Conservation (phyloP, 345 rosid species). For the Acer saccharum region DNA sequence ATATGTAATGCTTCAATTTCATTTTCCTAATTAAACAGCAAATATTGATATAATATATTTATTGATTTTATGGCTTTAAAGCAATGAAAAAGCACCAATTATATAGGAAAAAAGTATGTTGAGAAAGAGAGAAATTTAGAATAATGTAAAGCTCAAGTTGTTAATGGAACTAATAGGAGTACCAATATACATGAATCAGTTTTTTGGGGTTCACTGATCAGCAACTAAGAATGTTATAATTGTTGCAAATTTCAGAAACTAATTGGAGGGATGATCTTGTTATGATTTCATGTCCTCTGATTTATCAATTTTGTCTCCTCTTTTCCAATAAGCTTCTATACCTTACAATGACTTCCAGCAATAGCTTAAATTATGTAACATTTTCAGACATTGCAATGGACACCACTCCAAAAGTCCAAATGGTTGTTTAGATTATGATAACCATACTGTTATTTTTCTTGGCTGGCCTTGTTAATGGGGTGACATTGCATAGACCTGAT, state of each 20-base stretch:
- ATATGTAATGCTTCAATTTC: not conserved
- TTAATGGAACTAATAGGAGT: no score
- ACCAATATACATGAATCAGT: not conserved
- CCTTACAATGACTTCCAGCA: not conserved
- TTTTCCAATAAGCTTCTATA: not conserved
- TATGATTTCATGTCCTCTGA: not conserved
- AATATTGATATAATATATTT: not conserved
- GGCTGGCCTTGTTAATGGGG: no score
- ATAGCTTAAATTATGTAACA: not conserved
- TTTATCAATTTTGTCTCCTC: not conserved
- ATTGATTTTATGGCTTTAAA: not conserved
- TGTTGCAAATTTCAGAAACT: not conserved
- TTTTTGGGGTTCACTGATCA: not conserved
- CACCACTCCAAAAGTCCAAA: not conserved
- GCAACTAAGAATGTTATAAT: not conserved
- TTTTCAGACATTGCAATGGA: not conserved
- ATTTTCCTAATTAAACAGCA: not conserved
- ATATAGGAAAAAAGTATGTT: not conserved
- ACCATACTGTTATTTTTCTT: no score
- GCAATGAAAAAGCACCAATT: not conserved
- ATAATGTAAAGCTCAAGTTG: no score
- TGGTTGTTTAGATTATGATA: not conserved
- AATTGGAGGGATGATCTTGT: not conserved
- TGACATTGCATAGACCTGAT: no score
- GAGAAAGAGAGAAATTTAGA: no score